These are phyloP conservation scores for sunflower (Helianthus annuus) DNA, from an alignment of 129 eudicot genomes.

Conservation along the genomic window HanXRQr2.0-SUNRISE NC_035439.2:43984005-43984504, in stretches of 20 bases:
- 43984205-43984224: slow-evolving; percentile 71
- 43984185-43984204: slow-evolving; percentile 39
- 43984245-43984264: slow-evolving; percentile 6
- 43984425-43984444: not conserved
- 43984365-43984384: not conserved
- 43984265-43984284: slow-evolving; percentile 11
- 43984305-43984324: not conserved
- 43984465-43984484: not conserved
- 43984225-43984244: slow-evolving; percentile 96
- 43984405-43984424: not conserved
- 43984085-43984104: no score
- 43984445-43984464: not conserved
- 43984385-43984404: slow-evolving; percentile 8
- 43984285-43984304: not conserved
- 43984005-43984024: no score
- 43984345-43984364: not conserved
- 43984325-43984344: no score
- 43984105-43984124: no score
- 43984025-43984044: no score
- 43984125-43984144: no score
- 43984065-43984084: no score
- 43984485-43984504: no score
- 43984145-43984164: no score
- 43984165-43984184: not conserved
- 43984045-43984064: no score